Evolutionary conservation across 768 basidiomycete species (phyloP).

Genomic region (Rhodocollybia butyracea): DNA sequence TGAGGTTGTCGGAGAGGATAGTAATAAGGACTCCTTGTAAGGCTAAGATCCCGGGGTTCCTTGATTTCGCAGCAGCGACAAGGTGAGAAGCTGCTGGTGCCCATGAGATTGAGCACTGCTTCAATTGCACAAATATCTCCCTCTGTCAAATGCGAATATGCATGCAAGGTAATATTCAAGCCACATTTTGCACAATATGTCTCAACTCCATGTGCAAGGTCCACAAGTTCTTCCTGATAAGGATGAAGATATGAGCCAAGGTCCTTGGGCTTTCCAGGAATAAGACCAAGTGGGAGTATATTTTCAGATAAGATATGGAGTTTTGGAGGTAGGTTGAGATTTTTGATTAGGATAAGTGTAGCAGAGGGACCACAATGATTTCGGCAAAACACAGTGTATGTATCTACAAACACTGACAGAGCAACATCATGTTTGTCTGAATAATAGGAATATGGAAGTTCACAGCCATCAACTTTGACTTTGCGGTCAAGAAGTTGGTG

Average conservation of each 20-base stretch:
- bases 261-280: slow-evolving; percentile 43
- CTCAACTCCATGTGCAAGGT: slow-evolving; percentile 31
- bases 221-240: slow-evolving; percentile 32
- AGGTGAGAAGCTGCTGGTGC: slow-evolving; percentile 25
- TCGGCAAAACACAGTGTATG: slow-evolving; percentile 32
- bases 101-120: slow-evolving; percentile 32
- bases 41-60: slow-evolving; percentile 16
- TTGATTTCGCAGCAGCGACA: slow-evolving; percentile 35
- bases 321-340: slow-evolving; percentile 34
- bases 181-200: slow-evolving; percentile 27
- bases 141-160: slow-evolving; percentile 24
- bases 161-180: slow-evolving; percentile 22
- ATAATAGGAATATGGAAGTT: slow-evolving; percentile 29
- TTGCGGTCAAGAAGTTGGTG: slow-evolving; percentile 13
- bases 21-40: slow-evolving; percentile 11
- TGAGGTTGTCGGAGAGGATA: slow-evolving; percentile 13
- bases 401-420: slow-evolving; percentile 38
- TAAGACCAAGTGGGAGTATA: slow-evolving; percentile 36
- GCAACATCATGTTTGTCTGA: slow-evolving; percentile 36
- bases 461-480: slow-evolving; percentile 25
- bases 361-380: slow-evolving; percentile 26
- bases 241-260: slow-evolving; percentile 41
- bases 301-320: slow-evolving; percentile 29
- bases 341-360: slow-evolving; percentile 41
- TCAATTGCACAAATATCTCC: slow-evolving; percentile 32